phyloP scores from a whole-genome alignment of 805 yeast genomes.

The Hanseniaspora guilliermondii region DNA sequence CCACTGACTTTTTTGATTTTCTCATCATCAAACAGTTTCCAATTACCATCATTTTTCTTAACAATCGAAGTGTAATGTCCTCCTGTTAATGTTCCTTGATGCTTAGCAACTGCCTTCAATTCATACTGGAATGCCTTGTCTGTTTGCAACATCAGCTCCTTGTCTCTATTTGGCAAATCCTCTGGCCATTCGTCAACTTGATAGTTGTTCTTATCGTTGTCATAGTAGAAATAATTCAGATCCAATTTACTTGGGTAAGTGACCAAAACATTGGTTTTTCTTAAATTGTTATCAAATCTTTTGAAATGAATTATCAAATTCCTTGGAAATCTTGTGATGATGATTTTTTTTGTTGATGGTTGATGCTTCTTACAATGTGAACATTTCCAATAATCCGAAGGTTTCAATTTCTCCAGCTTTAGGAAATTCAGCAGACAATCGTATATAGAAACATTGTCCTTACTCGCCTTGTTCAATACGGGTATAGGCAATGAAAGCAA shows the following conservation, averaged over 20 bases:
- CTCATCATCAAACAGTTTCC: constrained; percentile 80
- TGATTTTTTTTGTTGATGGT: constrained; percentile 53
- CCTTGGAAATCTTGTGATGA: constrained; percentile 66
- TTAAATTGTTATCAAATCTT: constrained; percentile 43
- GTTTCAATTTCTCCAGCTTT: constrained; percentile 59
- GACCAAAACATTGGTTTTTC: constrained; percentile 53
- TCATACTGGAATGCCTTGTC: constrained; percentile 62
- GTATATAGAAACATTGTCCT: constrained; percentile 28
- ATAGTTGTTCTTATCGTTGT: constrained; percentile 12
- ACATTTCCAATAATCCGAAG: constrained; percentile 76
- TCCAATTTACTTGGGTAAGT: constrained; percentile 57
- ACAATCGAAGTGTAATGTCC: constrained; percentile 86
- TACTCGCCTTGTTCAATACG: constrained; percentile 25
- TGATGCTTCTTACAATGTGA: constrained; percentile 56
- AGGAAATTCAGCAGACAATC: constrained; percentile 71
- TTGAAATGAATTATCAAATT: constrained; percentile 74
- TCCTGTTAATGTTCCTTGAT: constrained; percentile 65
- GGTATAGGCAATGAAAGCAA: constrained; percentile 74
- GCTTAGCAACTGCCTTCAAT: constrained; percentile 72
- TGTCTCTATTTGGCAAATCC: constrained; percentile 57
- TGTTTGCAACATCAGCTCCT: constrained; percentile 22
- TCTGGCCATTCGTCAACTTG: constrained; percentile 24
- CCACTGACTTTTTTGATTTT: constrained; percentile 44
- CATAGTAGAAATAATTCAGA: constrained; percentile 63
- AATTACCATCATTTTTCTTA: constrained; percentile 27